Percentiles rank a stretch among this genome's conserved stretches.
These are phyloP conservation scores for Amphichorda felina DNA, from an alignment of 2,329 filamentous ascomycete species.

Conservation along the genomic window DNA sequence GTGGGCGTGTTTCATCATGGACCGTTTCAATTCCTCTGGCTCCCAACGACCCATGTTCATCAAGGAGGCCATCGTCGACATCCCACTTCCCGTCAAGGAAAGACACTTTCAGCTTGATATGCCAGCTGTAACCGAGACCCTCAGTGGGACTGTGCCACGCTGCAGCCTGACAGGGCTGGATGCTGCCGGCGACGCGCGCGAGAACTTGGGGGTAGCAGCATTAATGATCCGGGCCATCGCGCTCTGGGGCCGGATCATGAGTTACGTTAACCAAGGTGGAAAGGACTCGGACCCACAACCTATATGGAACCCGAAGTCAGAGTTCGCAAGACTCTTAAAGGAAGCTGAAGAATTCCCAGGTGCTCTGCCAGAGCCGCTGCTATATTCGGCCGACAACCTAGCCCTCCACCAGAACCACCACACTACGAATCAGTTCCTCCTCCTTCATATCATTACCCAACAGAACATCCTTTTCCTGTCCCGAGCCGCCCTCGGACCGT, in stretches of 20 bases:
- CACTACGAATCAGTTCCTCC: slow-evolving; percentile 83
- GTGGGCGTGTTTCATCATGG: slow-evolving; percentile 98
- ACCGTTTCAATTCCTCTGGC: slow-evolving; percentile 92
- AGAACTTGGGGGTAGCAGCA: slow-evolving; percentile 90
- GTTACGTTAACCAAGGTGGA: slow-evolving; percentile 82
- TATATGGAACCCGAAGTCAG: slow-evolving; percentile 75
- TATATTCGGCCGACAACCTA: slow-evolving; percentile 71
- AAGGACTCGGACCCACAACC: slow-evolving; percentile 65
- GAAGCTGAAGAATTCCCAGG: slow-evolving; percentile 60
- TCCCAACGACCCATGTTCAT: slow-evolving; percentile 88
- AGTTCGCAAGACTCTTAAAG: slow-evolving; percentile 57
- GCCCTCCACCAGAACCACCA: slow-evolving; percentile 74
- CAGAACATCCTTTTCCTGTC: slow-evolving; percentile 87
- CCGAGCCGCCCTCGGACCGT: slow-evolving; percentile 55
- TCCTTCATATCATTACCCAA: slow-evolving; percentile 80
- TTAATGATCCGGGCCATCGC: slow-evolving; percentile 80
- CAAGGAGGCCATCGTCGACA: slow-evolving; percentile 76
- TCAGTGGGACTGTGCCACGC: slow-evolving; percentile 59
- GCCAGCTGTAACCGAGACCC: slow-evolving; percentile 71
- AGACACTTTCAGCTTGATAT: slow-evolving; percentile 85
- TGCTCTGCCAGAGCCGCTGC: slow-evolving; percentile 57
- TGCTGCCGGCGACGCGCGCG: slow-evolving; percentile 50
- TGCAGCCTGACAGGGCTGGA: slow-evolving; percentile 48
- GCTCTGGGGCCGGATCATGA: slow-evolving; percentile 81
- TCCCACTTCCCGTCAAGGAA: slow-evolving; percentile 86